Base-by-base conservation (phyloP, 257 asterid species). In the Fraxinus excelsior region DNA sequence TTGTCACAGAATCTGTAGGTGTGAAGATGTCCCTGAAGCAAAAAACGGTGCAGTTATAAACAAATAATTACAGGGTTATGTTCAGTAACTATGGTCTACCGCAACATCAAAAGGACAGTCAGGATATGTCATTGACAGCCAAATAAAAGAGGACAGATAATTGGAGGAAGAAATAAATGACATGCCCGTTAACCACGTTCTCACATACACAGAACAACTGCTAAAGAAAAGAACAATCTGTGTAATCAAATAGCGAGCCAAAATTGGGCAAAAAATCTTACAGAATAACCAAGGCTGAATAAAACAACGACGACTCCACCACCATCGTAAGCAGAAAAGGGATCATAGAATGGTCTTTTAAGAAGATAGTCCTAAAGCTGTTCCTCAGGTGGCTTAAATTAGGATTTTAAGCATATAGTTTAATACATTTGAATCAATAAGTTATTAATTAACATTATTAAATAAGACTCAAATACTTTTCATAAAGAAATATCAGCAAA, bases 1-100 rank as follows among this genome's bases (percentile, higher is more conserved):
- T 91, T 92, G 86, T 94, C 98, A 58, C 97, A 91, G 91, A 91
- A 91, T 79, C 97, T 79, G 90, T 94, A 94, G 25, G 96, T 92
- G 83, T 92, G 98, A 76, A 94, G 97, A 92, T 94, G 98, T 73
- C 97, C 98, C 98, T 94, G 88, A 42, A 9, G 26, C 12, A 21
- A 56, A 56, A 56, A 67, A 79, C 26, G 34, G 65, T 7, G 53
- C 4, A 42, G 16, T 58, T 21, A 23, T 28, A 66, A 46, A 62
- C 31, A 71, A 66, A 67, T 60, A 71, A 76, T 62, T 68, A 29
- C n/a, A 42, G 49, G n/a, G 21, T 21, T 38, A 68, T 38, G 28
- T 28, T 23, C 65, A 68, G 38, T 23, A 75, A 60, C 35, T 18
- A 40, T 2, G 19, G n/a, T 51, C 6, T 53, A 32, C 70, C 25